Conservation (phyloP, 306 rosid genomes). For the Lathyrus tuberosus region DNA sequence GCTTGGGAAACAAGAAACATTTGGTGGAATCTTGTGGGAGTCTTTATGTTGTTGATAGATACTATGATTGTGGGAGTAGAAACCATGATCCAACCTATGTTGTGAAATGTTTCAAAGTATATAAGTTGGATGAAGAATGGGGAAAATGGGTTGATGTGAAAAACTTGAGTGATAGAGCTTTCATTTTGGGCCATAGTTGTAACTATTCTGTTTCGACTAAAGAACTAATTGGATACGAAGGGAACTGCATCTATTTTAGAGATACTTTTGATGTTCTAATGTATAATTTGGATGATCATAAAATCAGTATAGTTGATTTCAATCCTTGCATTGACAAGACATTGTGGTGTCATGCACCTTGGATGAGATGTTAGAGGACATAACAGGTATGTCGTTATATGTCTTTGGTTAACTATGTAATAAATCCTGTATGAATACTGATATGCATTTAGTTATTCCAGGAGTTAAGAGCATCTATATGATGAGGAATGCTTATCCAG, state of each 20-base stretch:
- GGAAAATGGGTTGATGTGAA: constrained; percentile 53
- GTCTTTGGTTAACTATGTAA: not conserved
- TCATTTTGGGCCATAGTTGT: constrained; percentile 45
- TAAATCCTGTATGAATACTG: not conserved
- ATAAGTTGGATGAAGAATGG: constrained; percentile 56
- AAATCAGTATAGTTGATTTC: constrained; percentile 30
- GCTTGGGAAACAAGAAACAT: constrained; percentile 63
- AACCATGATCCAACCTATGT: not conserved
- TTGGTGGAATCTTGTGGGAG: constrained; percentile 68
- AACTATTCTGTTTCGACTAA: constrained; percentile 35
- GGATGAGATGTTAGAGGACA: constrained; percentile 16
- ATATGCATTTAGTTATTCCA: not conserved
- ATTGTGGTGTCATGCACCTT: constrained; percentile 42
- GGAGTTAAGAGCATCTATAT: not conserved
- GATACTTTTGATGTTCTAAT: constrained; percentile 39
- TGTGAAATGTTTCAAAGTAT: constrained; percentile 53
- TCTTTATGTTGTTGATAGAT: constrained; percentile 69
- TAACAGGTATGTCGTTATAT: not conserved
- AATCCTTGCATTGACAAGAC: constrained; percentile 40
- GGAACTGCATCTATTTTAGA: constrained; percentile 49
- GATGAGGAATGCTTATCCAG: too few relatives aligned
- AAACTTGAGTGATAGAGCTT: constrained; percentile 45
- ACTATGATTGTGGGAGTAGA: constrained; percentile 32
- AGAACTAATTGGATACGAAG: constrained; percentile 42
- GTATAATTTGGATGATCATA: constrained; percentile 45